These are phyloP conservation scores for Calycina marina DNA, from an alignment of 2,329 filamentous ascomycete genomes.

Conservation along the genomic window DNA sequence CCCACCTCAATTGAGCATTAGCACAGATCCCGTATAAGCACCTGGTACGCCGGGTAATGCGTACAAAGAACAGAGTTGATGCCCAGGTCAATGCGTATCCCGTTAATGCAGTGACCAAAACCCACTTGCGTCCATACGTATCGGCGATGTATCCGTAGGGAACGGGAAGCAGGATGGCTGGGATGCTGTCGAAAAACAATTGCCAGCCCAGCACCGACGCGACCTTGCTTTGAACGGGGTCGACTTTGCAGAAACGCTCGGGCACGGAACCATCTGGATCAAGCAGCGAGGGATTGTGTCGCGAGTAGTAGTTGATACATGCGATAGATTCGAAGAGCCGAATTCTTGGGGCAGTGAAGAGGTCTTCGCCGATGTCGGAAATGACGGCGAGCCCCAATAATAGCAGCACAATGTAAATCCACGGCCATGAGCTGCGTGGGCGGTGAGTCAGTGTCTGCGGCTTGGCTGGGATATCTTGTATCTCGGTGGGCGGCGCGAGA, in stretches of 20 bases:
- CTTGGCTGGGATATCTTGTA: no score
- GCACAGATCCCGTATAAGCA: neutral
- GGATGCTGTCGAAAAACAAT: slow-evolving; percentile 4
- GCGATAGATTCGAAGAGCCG: slow-evolving; percentile 10
- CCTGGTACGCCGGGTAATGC: neutral
- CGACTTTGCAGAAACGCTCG: slow-evolving; percentile 8
- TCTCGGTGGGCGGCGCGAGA: no score
- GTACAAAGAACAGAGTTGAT: slow-evolving; percentile 1
- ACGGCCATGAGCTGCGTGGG: no score
- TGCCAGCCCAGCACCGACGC: slow-evolving; percentile 9
- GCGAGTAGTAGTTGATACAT: slow-evolving; percentile 6
- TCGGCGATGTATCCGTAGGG: slow-evolving; percentile 1
- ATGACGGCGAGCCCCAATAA: no score
- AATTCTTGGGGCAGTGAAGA: slow-evolving; percentile 8
- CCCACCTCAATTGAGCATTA: neutral
- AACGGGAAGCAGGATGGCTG: neutral
- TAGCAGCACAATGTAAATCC: no score
- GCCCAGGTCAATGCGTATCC: neutral
- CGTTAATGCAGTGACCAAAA: neutral
- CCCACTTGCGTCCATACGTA: slow-evolving; percentile 1
- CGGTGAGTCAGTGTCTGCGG: no score
- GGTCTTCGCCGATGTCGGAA: neutral
- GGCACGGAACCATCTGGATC: slow-evolving; percentile 4
- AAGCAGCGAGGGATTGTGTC: slow-evolving; percentile 1
- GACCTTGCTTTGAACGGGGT: slow-evolving; percentile 7